Conservation (phyloP, 305 asterid species). For the Fraxinus dipetala region DNA sequence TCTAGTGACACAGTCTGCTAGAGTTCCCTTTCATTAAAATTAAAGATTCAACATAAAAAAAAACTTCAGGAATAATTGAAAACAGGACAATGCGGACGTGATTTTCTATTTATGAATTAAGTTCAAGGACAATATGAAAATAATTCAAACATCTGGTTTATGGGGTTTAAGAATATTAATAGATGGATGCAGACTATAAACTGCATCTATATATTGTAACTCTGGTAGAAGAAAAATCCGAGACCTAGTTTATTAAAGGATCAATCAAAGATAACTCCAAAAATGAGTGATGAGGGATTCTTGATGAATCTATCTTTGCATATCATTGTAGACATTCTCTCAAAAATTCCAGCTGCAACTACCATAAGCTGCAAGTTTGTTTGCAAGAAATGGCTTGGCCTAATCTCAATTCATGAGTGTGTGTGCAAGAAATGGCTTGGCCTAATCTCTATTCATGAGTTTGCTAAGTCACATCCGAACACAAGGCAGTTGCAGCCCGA, state of each 20-base stretch:
- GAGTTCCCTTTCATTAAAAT: not conserved
- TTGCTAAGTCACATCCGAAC: conserved; percentile 28
- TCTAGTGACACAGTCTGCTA: not conserved
- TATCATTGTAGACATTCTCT: conserved; percentile 37
- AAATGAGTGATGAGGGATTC: not conserved
- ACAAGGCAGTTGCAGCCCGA: conserved; percentile 16
- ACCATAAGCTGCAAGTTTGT: conserved; percentile 40
- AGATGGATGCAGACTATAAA: not conserved
- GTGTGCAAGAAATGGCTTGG: conserved; percentile 24
- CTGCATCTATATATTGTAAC: not conserved
- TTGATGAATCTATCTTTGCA: conserved; percentile 38
- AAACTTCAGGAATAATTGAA: not conserved
- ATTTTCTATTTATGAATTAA: not conserved
- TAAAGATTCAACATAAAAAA: not conserved
- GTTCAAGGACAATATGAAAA: not conserved
- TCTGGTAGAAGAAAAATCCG: not conserved
- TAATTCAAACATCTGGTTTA: not conserved
- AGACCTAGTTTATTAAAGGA: not conserved
- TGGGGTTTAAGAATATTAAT: not conserved
- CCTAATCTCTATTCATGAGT: conserved; percentile 27
- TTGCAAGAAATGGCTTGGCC: conserved; percentile 42
- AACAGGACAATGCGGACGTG: not conserved
- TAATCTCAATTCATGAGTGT: conserved; percentile 26
- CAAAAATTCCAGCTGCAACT: conserved; percentile 38
- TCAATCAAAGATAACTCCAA: not conserved